A percentile compares a stretch with the other conserved stretches of the same genome.
Evolutionary conservation across 306 rosid species (phyloP).

Genomic region (cucumber (Cucumis sativus)): Cucumber_9930_V3 NC_026659.2:28461501-28462000

Average conservation of each 20-base stretch:
- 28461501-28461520: conserved; percentile 16
- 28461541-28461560: conserved; percentile 7
- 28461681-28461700: neutral
- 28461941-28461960: conserved; percentile 36
- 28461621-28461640: conserved; percentile 22
- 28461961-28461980: conserved; percentile 11
- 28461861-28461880: too few species aligned
- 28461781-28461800: too few species aligned
- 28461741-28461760: too few species aligned
- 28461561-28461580: conserved; percentile 21
- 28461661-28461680: too few species aligned
- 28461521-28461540: conserved; percentile 25
- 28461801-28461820: too few species aligned
- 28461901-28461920: conserved; percentile 57
- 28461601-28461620: conserved; percentile 58
- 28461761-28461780: neutral
- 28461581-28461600: conserved; percentile 26
- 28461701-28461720: neutral
- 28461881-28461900: conserved; percentile 56
- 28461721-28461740: too few species aligned
- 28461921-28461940: conserved; percentile 48
- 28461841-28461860: too few species aligned
- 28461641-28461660: neutral
- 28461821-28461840: too few species aligned
- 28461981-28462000: conserved; percentile 14